Percentiles rank a stretch among this genome's conserved stretches.
Evolutionary conservation across 768 basidiomycete species (phyloP).

Genomic region (Sutorius australiensis): DNA sequence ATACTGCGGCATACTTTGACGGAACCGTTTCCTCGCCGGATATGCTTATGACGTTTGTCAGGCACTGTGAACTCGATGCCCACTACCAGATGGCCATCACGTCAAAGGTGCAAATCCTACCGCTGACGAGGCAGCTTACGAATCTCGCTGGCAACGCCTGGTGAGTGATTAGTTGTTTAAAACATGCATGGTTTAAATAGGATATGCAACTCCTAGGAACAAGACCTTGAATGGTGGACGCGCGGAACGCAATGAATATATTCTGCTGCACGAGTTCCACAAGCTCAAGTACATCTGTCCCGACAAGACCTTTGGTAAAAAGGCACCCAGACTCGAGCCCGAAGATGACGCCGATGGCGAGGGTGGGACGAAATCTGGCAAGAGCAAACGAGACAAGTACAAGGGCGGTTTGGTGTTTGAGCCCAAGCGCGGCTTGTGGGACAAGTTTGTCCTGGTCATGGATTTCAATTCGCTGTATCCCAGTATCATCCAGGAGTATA

Average conservation of each 20-base stretch:
- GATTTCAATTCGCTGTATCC: slow-evolving; percentile 99
- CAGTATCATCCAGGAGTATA: slow-evolving; percentile 99
- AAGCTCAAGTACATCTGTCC: slow-evolving; percentile 93
- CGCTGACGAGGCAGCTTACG: slow-evolving; percentile 89
- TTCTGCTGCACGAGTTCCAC: slow-evolving; percentile 97
- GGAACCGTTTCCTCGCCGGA: slow-evolving; percentile 73
- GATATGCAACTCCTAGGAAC: slow-evolving; percentile 56
- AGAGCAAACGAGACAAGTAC: slow-evolving; percentile 87
- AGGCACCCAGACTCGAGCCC: slow-evolving; percentile 46
- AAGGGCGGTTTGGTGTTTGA: slow-evolving; percentile 98
- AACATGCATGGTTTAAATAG: neutral
- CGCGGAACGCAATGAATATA: slow-evolving; percentile 98
- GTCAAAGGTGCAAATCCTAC: slow-evolving; percentile 88
- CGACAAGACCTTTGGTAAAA: slow-evolving; percentile 88
- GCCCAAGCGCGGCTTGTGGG: slow-evolving; percentile 94
- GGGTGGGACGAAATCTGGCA: slow-evolving; percentile 45
- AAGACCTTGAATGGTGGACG: slow-evolving; percentile 96
- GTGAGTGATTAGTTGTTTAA: slow-evolving; percentile 40
- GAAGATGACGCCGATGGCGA: slow-evolving; percentile 55
- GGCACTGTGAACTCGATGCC: slow-evolving; percentile 93
- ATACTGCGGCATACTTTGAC: slow-evolving; percentile 89
- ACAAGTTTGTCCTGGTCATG: slow-evolving; percentile 97
- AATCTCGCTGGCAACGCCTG: slow-evolving; percentile 96
- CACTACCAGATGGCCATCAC: slow-evolving; percentile 98
- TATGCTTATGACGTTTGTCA: slow-evolving; percentile 79